Conservation (phyloP, 2,329 filamentous ascomycete species). For the Pestalotiopsis sp. region DNA sequence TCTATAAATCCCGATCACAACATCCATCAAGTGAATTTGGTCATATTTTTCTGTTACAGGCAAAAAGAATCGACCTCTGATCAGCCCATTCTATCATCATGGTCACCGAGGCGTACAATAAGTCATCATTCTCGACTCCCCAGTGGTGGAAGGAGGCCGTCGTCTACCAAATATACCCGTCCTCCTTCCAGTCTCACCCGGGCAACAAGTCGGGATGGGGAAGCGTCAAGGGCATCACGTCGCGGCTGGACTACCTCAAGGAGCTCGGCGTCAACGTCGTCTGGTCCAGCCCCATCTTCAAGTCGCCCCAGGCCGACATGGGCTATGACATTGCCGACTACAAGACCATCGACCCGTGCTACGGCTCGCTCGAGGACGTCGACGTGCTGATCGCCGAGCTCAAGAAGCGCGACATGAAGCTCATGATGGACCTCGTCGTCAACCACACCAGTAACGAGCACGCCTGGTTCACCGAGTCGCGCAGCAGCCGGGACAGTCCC, state of each 20-base stretch:
- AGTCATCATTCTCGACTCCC: constrained; percentile 12
- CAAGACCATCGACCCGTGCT: constrained; percentile 62
- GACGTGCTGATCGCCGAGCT: constrained; percentile 60
- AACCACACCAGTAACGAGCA: constrained; percentile 77
- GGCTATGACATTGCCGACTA: constrained; percentile 72
- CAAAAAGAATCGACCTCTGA: background rate
- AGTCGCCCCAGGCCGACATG: constrained; percentile 67
- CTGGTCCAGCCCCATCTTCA: constrained; percentile 68
- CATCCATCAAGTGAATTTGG: background rate
- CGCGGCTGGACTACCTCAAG: constrained; percentile 62
- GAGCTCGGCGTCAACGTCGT: constrained; percentile 62
- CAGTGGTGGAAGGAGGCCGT: constrained; percentile 59
- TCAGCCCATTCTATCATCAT: background rate
- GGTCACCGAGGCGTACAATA: constrained; percentile 10
- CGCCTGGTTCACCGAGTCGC: constrained; percentile 69
- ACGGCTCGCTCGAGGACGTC: constrained; percentile 67
- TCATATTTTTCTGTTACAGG: background rate
- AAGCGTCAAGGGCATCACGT: constrained; percentile 62
- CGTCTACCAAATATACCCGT: constrained; percentile 61
- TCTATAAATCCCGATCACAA: background rate
- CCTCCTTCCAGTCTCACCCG: constrained; percentile 58
- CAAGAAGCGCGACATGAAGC: constrained; percentile 64
- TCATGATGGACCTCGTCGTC: constrained; percentile 75
- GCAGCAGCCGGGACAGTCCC: constrained; percentile 58
- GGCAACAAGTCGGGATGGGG: constrained; percentile 55